Base-by-base conservation (phyloP, 1,284 basidiomycete genomes). In the Trametes versicolor region DNA sequence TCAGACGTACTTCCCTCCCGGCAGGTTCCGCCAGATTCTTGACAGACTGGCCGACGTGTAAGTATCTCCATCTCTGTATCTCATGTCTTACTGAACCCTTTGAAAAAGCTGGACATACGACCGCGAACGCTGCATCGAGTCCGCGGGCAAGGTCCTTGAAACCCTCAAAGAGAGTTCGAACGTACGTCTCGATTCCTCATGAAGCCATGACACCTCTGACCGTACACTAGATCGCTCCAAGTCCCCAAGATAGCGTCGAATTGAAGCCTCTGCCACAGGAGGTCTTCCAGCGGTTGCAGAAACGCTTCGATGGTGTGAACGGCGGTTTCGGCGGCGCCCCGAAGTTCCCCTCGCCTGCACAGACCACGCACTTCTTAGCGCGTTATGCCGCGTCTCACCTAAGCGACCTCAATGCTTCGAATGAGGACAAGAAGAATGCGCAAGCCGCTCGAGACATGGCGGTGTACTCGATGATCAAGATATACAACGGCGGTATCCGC, bases 401-500 rank as follows among this genome's bases (percentile, higher is more conserved):
- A 36, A 59, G n/a, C 27, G 25, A 58, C 10, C 27, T 50, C 29
- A 57, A 53, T n/a, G 62, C 62, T 12, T 41, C 52, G 2, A 39
- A 34, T 2, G 58, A 63, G 37, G 58, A 51, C n/a, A 63, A 58
- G 58, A 49, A 62, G 53, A 55, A 70, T 12, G 74, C 71, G 19
- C 58, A 69, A 59, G 62, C 34, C n/a, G 68, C 70, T 23, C 64
- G 61, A 34, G 72, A 72, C 64, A 78, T 74, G 72, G 74, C 71
- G 15, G 72, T 70, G 17, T 55, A 66, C 13, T 73, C 74, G 4
- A 60, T 76, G 64, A 58, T 64, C 13, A 73, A 63, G 48, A 81
- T 83, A 19, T 79, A 78, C 72, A 70, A 76, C 29, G 82, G 82
- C 34, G 82, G 82, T 0, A 80, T 83, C n/a, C 72, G 77, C n/a